Evolutionary conservation across 805 yeast species (phyloP).

Genomic region (Ogataea glucozyma): DNA sequence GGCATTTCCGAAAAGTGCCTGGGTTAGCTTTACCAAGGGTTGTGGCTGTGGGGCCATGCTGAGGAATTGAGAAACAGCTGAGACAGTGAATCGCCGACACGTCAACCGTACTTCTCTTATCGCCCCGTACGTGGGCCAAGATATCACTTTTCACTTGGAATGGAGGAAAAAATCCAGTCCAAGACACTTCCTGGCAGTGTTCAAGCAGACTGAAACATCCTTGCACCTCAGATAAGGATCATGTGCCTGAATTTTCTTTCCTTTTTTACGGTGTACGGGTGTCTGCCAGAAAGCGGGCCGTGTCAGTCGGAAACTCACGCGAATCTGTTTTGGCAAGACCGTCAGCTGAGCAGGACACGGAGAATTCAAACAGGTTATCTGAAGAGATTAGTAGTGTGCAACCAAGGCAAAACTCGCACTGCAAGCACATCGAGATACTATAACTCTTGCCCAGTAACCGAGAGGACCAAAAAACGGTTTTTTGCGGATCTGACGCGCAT

Average conservation of each 20-base stretch:
- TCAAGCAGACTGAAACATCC: too few species aligned
- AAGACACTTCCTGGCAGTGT: too few species aligned
- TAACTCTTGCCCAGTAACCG: background rate
- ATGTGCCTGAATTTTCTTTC: background rate
- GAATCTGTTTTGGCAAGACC: constrained; percentile 3
- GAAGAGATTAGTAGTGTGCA: background rate
- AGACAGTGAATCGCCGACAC: too few species aligned
- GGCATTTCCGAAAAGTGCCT: background rate
- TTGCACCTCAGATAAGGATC: too few species aligned
- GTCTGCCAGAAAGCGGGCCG: constrained; percentile 5
- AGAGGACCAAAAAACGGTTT: constrained; percentile 1
- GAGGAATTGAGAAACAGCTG: background rate
- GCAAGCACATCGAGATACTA: background rate
- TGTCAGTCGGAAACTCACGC: constrained; percentile 8
- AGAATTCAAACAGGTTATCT: constrained; percentile 1
- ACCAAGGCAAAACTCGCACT: background rate
- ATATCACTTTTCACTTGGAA: background rate
- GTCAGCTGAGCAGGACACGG: constrained; percentile 3
- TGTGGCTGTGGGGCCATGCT: background rate
- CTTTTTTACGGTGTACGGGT: constrained; percentile 1
- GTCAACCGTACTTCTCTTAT: too few species aligned
- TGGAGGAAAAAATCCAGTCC: too few species aligned
- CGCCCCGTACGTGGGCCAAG: too few species aligned
- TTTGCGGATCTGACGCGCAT: constrained; percentile 1
- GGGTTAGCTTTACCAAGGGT: constrained; percentile 2